Base-by-base conservation (phyloP, 306 rosid genomes). In the Rosa persica region DNA sequence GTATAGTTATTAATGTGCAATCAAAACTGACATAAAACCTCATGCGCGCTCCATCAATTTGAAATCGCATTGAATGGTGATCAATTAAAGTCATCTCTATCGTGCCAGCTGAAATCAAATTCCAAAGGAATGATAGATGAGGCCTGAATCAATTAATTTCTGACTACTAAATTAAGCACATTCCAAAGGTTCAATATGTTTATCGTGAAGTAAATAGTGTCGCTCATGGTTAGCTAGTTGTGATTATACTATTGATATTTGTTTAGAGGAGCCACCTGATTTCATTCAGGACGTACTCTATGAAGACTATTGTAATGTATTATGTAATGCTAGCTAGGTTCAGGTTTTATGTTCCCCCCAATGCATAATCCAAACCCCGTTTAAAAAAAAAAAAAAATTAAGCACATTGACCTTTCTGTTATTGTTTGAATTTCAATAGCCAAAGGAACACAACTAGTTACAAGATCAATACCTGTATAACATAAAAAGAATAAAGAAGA, bases 401-500 rank as follows among this genome's bases (percentile, higher is more conserved):
- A 22, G 34, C 64, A 10, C 34, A 9, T 12, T 8, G 62, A 57
- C 2, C 34, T 25, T 25, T 61, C 39, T 12, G 19, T 27, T 61
- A 27, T 27, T 61, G 40, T 61, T 61, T 61, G 39, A 27, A 61
- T 61, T 61, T 61, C 40, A 61, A 61, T n/a, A n/a, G 65, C 62
- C 30, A 58, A 22, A 61, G 36, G 8, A 61, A 25, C 9, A 61
- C 20, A 61, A 27, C 19, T 23, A 60, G n/a, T 60, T 61, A 27
- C 20, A 27, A 30, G 17, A 25, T 25, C 67, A 61, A 27, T 12
- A 58, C 12, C 67, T 12, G 38, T 16, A 64, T 34, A 64, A 30
- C 43, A 27, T 30, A 36, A 30, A 30, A 34, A 13, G 44, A 61
- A 15, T 64, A 2, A 36, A 11, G 6, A 30, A 36, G 20, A 64